Base-by-base conservation (phyloP, 1,284 basidiomycete genomes). In the Pseudozyma thailandica region DNA sequence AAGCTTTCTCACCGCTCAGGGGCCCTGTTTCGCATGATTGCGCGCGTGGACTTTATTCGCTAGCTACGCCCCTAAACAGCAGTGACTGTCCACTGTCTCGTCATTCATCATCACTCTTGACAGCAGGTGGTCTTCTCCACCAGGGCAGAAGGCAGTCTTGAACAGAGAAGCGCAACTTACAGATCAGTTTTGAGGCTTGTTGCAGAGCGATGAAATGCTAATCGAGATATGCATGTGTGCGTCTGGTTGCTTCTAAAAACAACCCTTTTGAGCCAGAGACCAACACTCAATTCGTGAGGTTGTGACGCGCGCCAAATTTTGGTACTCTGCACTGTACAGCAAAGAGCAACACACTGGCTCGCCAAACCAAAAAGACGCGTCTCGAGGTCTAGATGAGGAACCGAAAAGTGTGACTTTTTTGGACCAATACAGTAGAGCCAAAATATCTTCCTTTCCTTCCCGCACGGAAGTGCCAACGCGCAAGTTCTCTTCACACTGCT, bases 281-380 rank as follows among this genome's bases (percentile, higher is more conserved):
- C 52, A 54, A 54, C 52, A 54, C 52, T 54, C 52, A 47, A 47
- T 37, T 28, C 23, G 26, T 18, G n/a, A 28, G 25, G n/a, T 2
- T 16, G 5, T 35, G 33, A 35, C 33, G 33, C 33, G 33, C n/a
- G 33, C 15, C 15, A 9, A 7, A 7, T 35, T 35, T 35, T 31
- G 30, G 30, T 31, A 31, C n/a, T n/a, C n/a, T n/a, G 30, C 15
- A 31, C 30, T 6, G 33, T 35, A 35, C 18, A 18, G 50, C 50
- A 52, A 28, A 44, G 41, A 26, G 41, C 39, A 27, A 44, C 27
- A 48, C 23, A 4, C n/a, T 33, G 31, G 3, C 31, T 33, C 3
- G n/a, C n/a, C 31, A 33, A 33, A 15, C 15, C 30, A 31, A 31
- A 31, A 18, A 41, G 39, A 44, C 42, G 42, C 44, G 44, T 31